Evolutionary conservation across 1,139 yeast species (phyloP), one percentile per base, ranked within the genome.

Genomic region (Nadsonia commutata): DNA sequence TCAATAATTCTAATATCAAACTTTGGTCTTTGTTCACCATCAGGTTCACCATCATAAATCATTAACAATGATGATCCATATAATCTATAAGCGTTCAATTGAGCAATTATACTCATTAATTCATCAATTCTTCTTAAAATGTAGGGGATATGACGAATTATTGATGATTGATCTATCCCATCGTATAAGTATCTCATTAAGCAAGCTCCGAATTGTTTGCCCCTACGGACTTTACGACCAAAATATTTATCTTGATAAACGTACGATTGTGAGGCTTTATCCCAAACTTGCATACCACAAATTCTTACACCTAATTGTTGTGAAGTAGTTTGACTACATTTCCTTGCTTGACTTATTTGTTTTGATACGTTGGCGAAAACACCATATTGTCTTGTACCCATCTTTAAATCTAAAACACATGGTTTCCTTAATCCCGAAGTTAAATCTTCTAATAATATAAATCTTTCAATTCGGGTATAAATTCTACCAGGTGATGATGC

Each of bases 381-480:
- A n/a, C 99, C 98, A 55, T 90, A 90, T 61, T 93, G 99, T 44
- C 99, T 71, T 0, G 99, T 88, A 1, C 99, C 99, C 97, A 93
- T 90, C 59, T 93, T 93, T 52, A 93, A 69, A 62, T 93, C 99
- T 47, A 93, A 66, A 1, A 90, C 97, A 58, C 96, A 86, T 0
- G 98, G 97, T 48, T 72, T 73, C 31, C 63, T 67, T 79, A 90
- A 76, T 31, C 85, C 84, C 43, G 79, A 72, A 0, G 97, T 88
- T 44, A 93, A 65, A 62, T 93, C 99, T 57, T 93, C 98, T 44
- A 88, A 67, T n/a, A 93, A 64, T 36, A 93, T 81, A 56, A 86
- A 86, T 51, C 93, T 68, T 59, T 83, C 94, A 41, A 80, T 77
- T 43, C 80, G 57, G 2, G 63, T 56, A 41, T 54, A 51, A 16